Evolutionary conservation across 2,329 filamentous ascomycete species (phyloP).

Genomic region (Fusarium sp.): DNA sequence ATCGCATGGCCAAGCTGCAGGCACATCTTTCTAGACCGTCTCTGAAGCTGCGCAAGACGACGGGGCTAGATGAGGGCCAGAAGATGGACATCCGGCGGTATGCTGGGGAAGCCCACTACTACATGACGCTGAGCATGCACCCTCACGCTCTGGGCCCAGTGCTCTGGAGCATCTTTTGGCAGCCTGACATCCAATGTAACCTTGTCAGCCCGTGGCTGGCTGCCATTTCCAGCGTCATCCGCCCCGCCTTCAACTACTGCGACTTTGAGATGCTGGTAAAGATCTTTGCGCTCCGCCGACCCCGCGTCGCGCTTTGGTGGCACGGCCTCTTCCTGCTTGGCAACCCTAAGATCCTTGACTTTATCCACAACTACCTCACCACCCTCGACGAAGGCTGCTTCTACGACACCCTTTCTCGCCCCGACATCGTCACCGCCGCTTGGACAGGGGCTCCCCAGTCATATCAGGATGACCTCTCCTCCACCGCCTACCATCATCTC

Average conservation of each 20-base stretch:
- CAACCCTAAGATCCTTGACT: constrained; percentile 30
- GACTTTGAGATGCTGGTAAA: constrained; percentile 40
- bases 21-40: constrained; percentile 36
- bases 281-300: constrained; percentile 40
- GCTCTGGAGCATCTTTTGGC: constrained; percentile 47
- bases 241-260: constrained; percentile 30
- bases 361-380: constrained; percentile 39
- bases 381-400: constrained; percentile 42
- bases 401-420: constrained; percentile 39
- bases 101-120: constrained; percentile 37
- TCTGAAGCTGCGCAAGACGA: constrained; percentile 15
- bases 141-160: constrained; percentile 39
- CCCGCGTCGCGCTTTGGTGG: constrained; percentile 44
- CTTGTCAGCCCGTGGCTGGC: constrained; percentile 45
- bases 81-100: constrained; percentile 32
- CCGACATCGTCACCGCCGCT: constrained; percentile 41
- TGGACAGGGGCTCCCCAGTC: constrained; percentile 42
- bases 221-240: constrained; percentile 36
- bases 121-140: constrained; percentile 47
- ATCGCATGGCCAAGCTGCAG: constrained; percentile 41
- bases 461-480: constrained; percentile 33
- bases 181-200: constrained; percentile 44
- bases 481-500: constrained; percentile 26
- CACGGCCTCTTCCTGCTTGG: constrained; percentile 43
- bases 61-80: constrained; percentile 16